Evolutionary conservation across 306 rosid genomes (phyloP).

Genomic region (Abrus precatorius): DNA sequence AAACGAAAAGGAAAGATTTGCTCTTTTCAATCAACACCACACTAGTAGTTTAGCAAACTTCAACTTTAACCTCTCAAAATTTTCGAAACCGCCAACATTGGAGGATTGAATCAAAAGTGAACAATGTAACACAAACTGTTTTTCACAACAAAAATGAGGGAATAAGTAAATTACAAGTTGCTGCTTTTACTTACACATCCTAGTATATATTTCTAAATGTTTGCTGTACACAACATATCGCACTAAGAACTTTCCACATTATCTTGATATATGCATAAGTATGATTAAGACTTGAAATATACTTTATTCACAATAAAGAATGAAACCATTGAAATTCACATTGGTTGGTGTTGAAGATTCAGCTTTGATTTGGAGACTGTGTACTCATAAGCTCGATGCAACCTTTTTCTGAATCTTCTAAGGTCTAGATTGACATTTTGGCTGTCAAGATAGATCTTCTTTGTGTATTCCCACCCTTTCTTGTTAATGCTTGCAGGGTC

Average conservation of each 20-base stretch:
- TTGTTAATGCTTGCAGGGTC: conserved; percentile 71
- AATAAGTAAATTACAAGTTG: not conserved
- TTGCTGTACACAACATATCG: conserved; percentile 26
- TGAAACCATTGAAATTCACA: conserved; percentile 38
- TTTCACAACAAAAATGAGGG: conserved; percentile 17
- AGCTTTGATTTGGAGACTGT: conserved; percentile 48
- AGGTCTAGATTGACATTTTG: conserved; percentile 79
- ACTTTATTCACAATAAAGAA: conserved; percentile 41
- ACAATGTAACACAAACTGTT: conserved; percentile 13
- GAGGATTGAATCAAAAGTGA: conserved; percentile 24
- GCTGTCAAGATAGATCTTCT: conserved; percentile 87
- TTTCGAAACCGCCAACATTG: not conserved
- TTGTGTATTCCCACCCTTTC: conserved; percentile 92
- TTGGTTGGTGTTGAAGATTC: conserved; percentile 43
- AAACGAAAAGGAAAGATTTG: not conserved
- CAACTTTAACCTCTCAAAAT: conserved; percentile 20
- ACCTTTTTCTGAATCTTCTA: conserved; percentile 70
- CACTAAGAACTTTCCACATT: not conserved
- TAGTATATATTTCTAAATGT: conserved; percentile 24
- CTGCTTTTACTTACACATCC: conserved; percentile 42
- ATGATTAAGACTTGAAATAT: not conserved
- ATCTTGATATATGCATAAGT: conserved; percentile 21
- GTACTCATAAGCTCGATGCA: conserved; percentile 69
- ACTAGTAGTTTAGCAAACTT: not conserved
- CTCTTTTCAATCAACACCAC: not conserved